Conservation (phyloP, 345 rosid species). For the thale cress (Arabidopsis thaliana) region DNA sequence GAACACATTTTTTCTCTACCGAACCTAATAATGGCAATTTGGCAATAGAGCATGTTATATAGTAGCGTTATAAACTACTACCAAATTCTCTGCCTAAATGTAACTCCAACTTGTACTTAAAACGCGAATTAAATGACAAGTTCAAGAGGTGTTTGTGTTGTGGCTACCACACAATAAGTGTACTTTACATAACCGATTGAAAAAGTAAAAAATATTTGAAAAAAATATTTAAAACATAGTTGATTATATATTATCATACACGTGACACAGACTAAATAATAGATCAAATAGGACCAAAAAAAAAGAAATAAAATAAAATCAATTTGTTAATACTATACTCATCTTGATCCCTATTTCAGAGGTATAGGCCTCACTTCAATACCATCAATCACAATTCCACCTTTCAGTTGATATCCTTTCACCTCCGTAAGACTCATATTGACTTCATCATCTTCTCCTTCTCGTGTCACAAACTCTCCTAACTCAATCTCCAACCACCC, state of each 20-base stretch:
- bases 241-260: not conserved
- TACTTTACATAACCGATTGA: not conserved
- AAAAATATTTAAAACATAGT: not conserved
- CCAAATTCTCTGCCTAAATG: not conserved
- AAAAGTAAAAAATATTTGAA: not conserved
- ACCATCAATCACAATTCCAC: conserved; percentile 59
- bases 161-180: not conserved
- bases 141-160: not conserved
- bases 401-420: conserved; percentile 53
- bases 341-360: not conserved
- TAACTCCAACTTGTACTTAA: not conserved
- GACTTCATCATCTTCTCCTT: conserved; percentile 39
- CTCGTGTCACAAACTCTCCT: conserved; percentile 50
- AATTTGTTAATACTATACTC: not conserved
- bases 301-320: no score
- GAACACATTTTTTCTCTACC: not conserved
- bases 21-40: not conserved
- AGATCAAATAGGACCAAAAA: no score
- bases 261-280: no score
- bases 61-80: not conserved
- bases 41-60: not conserved
- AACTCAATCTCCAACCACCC: conserved; percentile 62
- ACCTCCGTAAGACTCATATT: conserved; percentile 50
- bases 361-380: conserved; percentile 51
- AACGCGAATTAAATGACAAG: not conserved